Evolutionary conservation across 2,329 filamentous ascomycete species (phyloP), one percentile per base, ranked within the genome.

Genomic region (Ambrosiella xylebori): DNA sequence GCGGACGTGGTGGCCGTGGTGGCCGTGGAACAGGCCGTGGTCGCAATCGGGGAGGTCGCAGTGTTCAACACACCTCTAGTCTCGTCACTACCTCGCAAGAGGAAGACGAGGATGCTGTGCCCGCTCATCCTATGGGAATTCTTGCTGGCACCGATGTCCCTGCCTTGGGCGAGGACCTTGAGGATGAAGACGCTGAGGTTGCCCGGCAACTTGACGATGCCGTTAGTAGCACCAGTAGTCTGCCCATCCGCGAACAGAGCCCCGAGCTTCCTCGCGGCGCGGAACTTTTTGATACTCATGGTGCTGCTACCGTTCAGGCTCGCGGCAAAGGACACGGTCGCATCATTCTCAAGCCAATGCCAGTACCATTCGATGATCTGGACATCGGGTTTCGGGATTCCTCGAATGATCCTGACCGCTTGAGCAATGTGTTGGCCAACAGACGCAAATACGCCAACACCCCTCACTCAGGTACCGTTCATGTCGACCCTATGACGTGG

Each of bases 351-450:
- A 65, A 65, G 3, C 77, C 77, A 9, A 69, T 68, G 6, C 62
- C 72, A 0, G 76, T 76, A 61, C 68, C 71, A 56, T 80, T 73
- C 58, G 71, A 76, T 41, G 68, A 75, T 7, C 69, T 74, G 59
- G 77, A 81, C 64, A 81, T 82, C 61, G 79, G 79, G 12, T 81
- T 79, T 65, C 73, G 76, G 19, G 79, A 81, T 63, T 78, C 76
- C 3, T 73, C 73, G 61, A 81, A 81, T 60, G 76, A 78, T 62
- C 73, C 74, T 37, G 71, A 71, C 60, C 75, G 77, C 59, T 44
- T 56, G 15, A 39, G 50, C 9, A 58, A 54, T 38, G 55, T 60
- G 7, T 40, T 49, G n/a, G 55, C 59, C 8, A 75, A 75, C 19
- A 71, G 78, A 54, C 77, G 77, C 63, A 76, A 73, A 64, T 80